Conservation (phyloP, 108 stramenopile species). For the Aurantiochytrium sp. region DNA sequence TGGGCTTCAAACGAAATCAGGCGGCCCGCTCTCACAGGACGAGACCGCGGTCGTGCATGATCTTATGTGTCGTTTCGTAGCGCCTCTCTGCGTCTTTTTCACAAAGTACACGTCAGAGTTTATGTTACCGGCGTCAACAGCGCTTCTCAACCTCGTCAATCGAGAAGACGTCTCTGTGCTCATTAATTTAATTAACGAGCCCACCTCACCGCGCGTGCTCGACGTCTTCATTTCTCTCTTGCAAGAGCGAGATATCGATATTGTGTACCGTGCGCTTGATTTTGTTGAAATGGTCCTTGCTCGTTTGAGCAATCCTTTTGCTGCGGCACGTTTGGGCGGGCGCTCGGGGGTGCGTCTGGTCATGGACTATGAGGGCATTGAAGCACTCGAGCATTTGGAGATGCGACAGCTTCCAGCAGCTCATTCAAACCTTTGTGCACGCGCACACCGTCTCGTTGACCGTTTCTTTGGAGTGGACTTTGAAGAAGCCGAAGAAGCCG, state of each 20-base stretch:
- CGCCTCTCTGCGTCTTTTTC: neutral
- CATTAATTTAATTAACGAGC: neutral
- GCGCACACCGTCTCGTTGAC: conserved; percentile 29
- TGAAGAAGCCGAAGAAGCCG: neutral
- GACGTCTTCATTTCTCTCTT: neutral
- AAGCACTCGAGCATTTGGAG: conserved; percentile 29
- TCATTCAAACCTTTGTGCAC: neutral
- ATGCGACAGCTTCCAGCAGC: conserved; percentile 12
- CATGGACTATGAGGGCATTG: conserved; percentile 20
- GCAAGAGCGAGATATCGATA: neutral
- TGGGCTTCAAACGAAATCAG: neutral
- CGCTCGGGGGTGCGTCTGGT: conserved; percentile 26
- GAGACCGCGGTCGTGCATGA: neutral
- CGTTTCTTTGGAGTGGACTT: conserved; percentile 29
- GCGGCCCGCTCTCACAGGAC: neutral
- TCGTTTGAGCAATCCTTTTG: conserved; percentile 25
- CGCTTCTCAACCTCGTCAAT: neutral
- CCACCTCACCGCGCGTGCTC: neutral
- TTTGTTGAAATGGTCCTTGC: neutral
- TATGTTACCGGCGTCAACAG: neutral
- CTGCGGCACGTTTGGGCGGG: conserved; percentile 23
- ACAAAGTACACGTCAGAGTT: neutral
- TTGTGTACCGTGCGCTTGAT: neutral
- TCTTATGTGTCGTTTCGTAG: neutral
- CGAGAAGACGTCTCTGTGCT: neutral